A percentile compares a stretch with the other conserved stretches of the same genome.
phyloP scores from a whole-genome alignment of 2,329 filamentous ascomycete genomes.

The Neonectria punicea region DNA sequence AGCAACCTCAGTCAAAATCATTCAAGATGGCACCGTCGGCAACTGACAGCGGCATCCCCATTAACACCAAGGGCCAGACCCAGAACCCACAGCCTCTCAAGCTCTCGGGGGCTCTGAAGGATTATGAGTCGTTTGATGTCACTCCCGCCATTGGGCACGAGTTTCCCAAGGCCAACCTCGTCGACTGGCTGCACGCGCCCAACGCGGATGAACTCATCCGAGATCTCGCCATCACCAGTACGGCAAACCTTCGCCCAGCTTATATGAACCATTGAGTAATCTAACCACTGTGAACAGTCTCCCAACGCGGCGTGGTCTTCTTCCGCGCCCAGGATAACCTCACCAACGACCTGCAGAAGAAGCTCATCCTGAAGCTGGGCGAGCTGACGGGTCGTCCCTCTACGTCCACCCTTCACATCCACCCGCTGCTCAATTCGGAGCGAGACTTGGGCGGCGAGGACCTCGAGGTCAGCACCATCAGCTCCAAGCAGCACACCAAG shows the following conservation, averaged over 20 bases:
- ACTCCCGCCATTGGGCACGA: constrained; percentile 72
- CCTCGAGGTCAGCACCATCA: constrained; percentile 70
- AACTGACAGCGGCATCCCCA: constrained; percentile 19
- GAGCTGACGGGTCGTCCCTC: constrained; percentile 66
- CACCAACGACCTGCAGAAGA: constrained; percentile 72
- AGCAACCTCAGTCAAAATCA: not conserved
- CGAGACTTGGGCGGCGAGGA: constrained; percentile 65
- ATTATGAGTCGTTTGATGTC: constrained; percentile 65
- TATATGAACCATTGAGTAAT: not conserved
- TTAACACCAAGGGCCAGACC: constrained; percentile 27
- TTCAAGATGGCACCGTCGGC: constrained; percentile 35
- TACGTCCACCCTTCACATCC: constrained; percentile 68
- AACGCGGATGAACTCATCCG: constrained; percentile 72
- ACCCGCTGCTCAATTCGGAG: constrained; percentile 65
- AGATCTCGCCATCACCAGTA: constrained; percentile 75
- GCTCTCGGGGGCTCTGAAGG: constrained; percentile 61
- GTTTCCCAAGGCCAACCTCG: constrained; percentile 67
- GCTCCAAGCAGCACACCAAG: constrained; percentile 64
- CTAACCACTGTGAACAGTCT: constrained; percentile 58
- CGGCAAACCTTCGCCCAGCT: constrained; percentile 23
- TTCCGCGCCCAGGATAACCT: constrained; percentile 72
- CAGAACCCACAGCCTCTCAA: constrained; percentile 56
- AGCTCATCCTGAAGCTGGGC: constrained; percentile 69
- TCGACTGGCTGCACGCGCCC: constrained; percentile 68
- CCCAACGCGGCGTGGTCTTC: constrained; percentile 75